Base-by-base conservation (phyloP, 768 basidiomycete genomes). In the Stropharia rugosoannulata region DNA sequence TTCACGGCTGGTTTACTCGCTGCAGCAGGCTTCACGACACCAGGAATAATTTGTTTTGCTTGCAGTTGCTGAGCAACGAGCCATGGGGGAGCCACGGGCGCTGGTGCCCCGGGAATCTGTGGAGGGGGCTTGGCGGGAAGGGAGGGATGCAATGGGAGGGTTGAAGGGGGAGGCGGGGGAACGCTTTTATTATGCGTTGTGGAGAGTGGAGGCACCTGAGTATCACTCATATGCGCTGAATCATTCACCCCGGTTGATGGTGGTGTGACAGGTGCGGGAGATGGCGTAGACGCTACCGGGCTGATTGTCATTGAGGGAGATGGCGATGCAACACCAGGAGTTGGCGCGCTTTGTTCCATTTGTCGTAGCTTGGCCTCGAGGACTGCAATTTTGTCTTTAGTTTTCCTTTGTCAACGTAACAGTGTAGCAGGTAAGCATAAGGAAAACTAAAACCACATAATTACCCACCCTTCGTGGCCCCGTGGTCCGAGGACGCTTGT, bases 331-430 rank as follows among this genome's bases (percentile, higher is more conserved):
- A 32, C 15, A 41, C 41, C 19, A 29, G 59, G 49, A 47, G 29
- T 43, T 11, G 70, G 72, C 47, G 70, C 70, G 25, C 70, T 69
- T 47, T 70, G 66, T 62, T 85, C 84, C 81, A 97, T 85, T 48
- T 92, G 84, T 15, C 85, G 82, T 19, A 99, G 77, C 70, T 99
- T 99, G 2, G 96, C 96, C 72, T 99, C 97, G 81, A 98, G 89
- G 64, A 88, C 83, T 7, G 95, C 94, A 62, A 99, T 99, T 73
- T 98, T 97, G 62, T 85, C 86, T 42, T 81, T 75, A 1, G 92
- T 95, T 48, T 91, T 95, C 64, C 54, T 61, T 11, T 13, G 54
- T 19, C 8, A 61, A 57, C 22, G 32, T 9, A 35, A n/a, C 7
- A 7, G 6, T 38, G 25, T 39, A 8, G 18, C 6, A 51, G 6